Evolutionary conservation across 805 yeast genomes (phyloP).

Genomic region (Pichia ethanolica): DNA sequence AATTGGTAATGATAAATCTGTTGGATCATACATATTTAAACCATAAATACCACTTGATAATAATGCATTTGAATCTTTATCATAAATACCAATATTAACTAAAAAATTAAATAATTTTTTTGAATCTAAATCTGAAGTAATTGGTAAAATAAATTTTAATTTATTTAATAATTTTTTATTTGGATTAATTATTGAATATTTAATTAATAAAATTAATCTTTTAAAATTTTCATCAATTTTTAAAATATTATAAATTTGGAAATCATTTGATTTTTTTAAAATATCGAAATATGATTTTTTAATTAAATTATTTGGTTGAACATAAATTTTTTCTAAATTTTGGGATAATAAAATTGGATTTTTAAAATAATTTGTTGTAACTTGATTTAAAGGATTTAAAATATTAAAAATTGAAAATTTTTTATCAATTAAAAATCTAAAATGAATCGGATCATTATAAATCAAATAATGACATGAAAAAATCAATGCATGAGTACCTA

Average conservation of each 20-base stretch:
- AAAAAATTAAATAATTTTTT: conserved; percentile 13
- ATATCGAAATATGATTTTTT: conserved; percentile 11
- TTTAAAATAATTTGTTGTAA: conserved; percentile 14
- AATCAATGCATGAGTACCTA: conserved; percentile 12
- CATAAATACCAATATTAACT: conserved; percentile 13
- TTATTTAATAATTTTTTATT: conserved; percentile 18
- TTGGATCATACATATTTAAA: not conserved
- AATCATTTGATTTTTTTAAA: conserved; percentile 12
- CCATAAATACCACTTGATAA: conserved; percentile 24
- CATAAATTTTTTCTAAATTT: conserved; percentile 13
- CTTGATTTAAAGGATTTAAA: conserved; percentile 17
- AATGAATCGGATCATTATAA: conserved; percentile 22
- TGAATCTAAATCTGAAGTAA: conserved; percentile 3
- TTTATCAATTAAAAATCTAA: conserved; percentile 12
- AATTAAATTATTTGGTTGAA: conserved; percentile 11
- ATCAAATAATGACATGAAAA: conserved; percentile 19
- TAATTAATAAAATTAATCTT: conserved; percentile 21
- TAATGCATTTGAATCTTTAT: conserved; percentile 17
- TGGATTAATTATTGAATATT: conserved; percentile 27
- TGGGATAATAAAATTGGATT: conserved; percentile 20
- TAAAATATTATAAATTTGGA: conserved; percentile 11
- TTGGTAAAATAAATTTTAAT: conserved; percentile 12
- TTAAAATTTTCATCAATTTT: conserved; percentile 15
- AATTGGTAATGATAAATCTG: conserved; percentile 2
- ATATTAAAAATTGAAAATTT: conserved; percentile 13